A percentile compares a stretch with the other conserved stretches of the same genome.
phyloP scores from a whole-genome alignment of 257 asterid species.

The Petunia secreta region DNA sequence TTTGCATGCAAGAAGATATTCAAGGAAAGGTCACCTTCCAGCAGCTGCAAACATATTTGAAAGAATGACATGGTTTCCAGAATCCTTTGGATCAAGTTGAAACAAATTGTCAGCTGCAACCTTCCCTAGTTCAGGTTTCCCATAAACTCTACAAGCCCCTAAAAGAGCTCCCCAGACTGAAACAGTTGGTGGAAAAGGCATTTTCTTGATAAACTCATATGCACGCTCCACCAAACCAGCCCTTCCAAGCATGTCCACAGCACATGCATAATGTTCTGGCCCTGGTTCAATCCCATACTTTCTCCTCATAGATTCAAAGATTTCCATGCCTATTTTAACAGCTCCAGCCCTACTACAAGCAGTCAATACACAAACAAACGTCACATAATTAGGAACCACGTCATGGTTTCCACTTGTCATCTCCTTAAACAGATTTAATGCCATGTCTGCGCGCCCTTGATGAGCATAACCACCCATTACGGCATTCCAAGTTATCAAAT shows the following conservation, averaged over 20 bases:
- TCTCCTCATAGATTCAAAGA: constrained; percentile 63
- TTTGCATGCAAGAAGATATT: constrained; percentile 4
- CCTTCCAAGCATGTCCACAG: constrained; percentile 89
- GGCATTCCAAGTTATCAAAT: constrained; percentile 80
- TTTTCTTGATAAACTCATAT: constrained; percentile 51
- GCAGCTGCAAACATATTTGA: constrained; percentile 69
- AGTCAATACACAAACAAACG: constrained; percentile 71
- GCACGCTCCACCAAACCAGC: constrained; percentile 86
- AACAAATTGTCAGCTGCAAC: constrained; percentile 79
- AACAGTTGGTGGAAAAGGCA: constrained; percentile 71
- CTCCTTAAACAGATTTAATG: constrained; percentile 54
- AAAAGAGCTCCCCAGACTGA: constrained; percentile 92
- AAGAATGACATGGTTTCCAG: constrained; percentile 80
- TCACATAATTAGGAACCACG: constrained; percentile 68
- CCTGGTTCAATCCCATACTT: constrained; percentile 67
- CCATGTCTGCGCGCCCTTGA: constrained; percentile 76
- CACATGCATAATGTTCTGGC: constrained; percentile 86
- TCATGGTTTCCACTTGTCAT: constrained; percentile 44
- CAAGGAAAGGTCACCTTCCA: constrained; percentile 17
- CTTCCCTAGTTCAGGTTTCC: constrained; percentile 63
- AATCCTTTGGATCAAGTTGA: constrained; percentile 81
- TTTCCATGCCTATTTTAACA: constrained; percentile 64
- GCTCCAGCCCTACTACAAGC: constrained; percentile 94
- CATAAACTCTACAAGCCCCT: constrained; percentile 79
- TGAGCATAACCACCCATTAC: constrained; percentile 86